Evolutionary conservation across 768 basidiomycete species (phyloP).

Genomic region (Porphyrellus cyaneotinctus): DNA sequence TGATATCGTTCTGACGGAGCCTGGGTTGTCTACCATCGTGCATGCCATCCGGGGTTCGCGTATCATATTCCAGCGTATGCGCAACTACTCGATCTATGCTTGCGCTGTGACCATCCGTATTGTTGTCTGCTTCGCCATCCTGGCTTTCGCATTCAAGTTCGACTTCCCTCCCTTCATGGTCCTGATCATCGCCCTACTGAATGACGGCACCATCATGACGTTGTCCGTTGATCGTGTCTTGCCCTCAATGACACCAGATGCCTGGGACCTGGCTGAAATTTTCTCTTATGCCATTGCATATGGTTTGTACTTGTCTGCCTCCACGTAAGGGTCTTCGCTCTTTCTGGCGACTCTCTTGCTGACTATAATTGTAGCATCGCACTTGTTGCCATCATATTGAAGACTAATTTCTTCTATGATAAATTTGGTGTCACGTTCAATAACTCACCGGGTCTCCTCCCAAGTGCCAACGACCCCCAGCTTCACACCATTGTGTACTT

Average conservation of each 20-base stretch:
- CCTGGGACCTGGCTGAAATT: conserved; percentile 95
- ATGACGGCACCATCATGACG: conserved; percentile 99
- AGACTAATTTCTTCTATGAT: conserved; percentile 86
- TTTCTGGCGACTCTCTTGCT: conserved; percentile 8
- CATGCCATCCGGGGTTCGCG: conserved; percentile 98
- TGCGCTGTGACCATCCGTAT: conserved; percentile 98
- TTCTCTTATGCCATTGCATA: conserved; percentile 95
- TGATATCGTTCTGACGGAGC: conserved; percentile 96
- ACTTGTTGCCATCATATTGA: conserved; percentile 78
- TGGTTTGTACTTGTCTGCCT: conserved; percentile 87
- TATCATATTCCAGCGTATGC: conserved; percentile 99
- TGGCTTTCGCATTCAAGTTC: conserved; percentile 94
- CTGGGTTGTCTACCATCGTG: conserved; percentile 98
- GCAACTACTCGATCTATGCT: conserved; percentile 97
- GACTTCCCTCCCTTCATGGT: conserved; percentile 99
- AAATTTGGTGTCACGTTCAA: conserved; percentile 71
- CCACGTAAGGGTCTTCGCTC: conserved; percentile 59
- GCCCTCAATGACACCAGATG: conserved; percentile 88
- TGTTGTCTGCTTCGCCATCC: conserved; percentile 93
- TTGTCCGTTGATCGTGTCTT: conserved; percentile 93
- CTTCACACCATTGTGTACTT: conserved; percentile 91
- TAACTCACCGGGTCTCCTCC: conserved; percentile 25
- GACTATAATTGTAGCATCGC: conserved; percentile 49
- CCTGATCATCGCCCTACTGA: conserved; percentile 93
- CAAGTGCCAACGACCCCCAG: conserved; percentile 52